Base-by-base conservation (phyloP, 768 basidiomycete genomes). In the Amanita rubescens region DNA sequence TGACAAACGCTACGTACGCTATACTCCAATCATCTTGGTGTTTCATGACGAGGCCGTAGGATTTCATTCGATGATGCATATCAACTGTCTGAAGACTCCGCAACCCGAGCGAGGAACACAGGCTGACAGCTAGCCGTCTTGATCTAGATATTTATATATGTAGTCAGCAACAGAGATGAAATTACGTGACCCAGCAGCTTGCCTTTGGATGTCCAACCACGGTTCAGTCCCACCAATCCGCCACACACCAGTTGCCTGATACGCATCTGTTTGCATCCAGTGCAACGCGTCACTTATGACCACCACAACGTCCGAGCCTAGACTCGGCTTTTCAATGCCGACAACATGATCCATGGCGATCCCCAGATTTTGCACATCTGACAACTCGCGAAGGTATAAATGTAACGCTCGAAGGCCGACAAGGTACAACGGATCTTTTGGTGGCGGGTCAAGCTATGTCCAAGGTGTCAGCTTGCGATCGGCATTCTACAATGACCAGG, bases 1-100 rank as follows among this genome's bases (percentile, higher is more conserved):
- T 73, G 75, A 73, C 70, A 75, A 2, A 70, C 66, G 32, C 63
- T 63, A 75, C 85, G 55, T 63, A 91, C 88, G 78, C 81, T 17
- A 90, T 70, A 61, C 85, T 85, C 88, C 88, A 92, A 3, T 82
- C 89, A 46, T 87, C 82, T 17, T 59, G 50, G 63, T 90, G 86
- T 42, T 75, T 75, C 43, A 95, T 67, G 34, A 86, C 78, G 9
- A 78, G 67, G 1, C 92, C 94, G 65, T 82, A 90, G 51, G 85
- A 88, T 17, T 75, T 70, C 33, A 82, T 82, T 7, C 84, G 75
- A 67, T 97, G 94, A 14, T 70, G 64, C 1, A 95, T 87, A 44
- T 84, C 79, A 0, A 90, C 87, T 0, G 90, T 84, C 17, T 68
- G 65, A 57, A 95, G 76, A 30, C 70, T 75, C 10, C 72, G 65